phyloP scores from a whole-genome alignment of 139 green algal species.

The Chlamydomonas eustigma region DNA sequence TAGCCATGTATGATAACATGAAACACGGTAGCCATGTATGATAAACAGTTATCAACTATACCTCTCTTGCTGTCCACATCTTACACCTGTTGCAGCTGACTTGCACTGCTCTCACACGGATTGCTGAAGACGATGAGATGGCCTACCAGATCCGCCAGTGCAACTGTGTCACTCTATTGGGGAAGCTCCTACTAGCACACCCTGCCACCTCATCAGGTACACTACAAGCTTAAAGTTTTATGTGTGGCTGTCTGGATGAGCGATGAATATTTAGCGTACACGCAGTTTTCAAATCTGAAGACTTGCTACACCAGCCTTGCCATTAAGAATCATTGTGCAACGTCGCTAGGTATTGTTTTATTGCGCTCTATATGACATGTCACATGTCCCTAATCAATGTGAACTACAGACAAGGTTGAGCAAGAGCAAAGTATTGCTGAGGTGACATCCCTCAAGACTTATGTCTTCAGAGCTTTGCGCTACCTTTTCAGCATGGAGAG shows the following conservation, averaged over 20 bases:
- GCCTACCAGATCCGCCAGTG: constrained; percentile 30
- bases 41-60: too few species aligned
- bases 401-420: neutral
- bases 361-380: too few species aligned
- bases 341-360: too few species aligned
- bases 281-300: neutral
- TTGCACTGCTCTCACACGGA: constrained; percentile 34
- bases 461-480: constrained; percentile 41
- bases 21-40: too few species aligned
- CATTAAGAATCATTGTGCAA: too few species aligned
- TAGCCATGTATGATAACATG: too few species aligned
- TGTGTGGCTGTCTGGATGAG: too few species aligned
- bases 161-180: constrained; percentile 48
- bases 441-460: constrained; percentile 31
- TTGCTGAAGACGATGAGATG: constrained; percentile 44
- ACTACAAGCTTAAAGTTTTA: too few species aligned
- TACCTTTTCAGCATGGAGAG: constrained; percentile 53
- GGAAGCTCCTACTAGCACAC: constrained; percentile 42
- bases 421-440: constrained; percentile 12
- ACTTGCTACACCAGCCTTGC: too few species aligned
- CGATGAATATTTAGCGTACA: too few species aligned
- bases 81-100: constrained; percentile 46
- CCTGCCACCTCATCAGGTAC: neutral
- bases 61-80: too few species aligned
- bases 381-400: too few species aligned